Percentiles rank a stretch among this genome's conserved stretches.
These are phyloP conservation scores for Aureobasidium sp. DNA, from an alignment of 2,329 filamentous ascomycete genomes.

Conservation along the genomic window DNA sequence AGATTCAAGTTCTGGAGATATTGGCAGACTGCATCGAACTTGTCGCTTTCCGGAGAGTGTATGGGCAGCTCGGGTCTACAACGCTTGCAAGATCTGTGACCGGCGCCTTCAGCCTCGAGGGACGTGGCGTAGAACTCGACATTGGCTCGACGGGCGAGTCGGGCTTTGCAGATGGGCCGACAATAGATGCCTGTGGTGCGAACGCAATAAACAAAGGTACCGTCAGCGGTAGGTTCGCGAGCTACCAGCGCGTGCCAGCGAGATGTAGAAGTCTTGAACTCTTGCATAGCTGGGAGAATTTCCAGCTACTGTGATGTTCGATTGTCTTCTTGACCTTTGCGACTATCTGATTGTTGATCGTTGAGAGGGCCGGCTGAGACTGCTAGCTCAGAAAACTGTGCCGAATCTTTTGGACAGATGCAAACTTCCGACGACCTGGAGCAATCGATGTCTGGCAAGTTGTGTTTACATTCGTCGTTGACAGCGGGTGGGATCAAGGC, in stretches of 20 bases:
- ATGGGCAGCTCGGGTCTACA: slow-evolving; percentile 38
- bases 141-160: slow-evolving; percentile 49
- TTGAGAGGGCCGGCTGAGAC: too few species aligned
- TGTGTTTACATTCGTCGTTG: too few species aligned
- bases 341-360: too few species aligned
- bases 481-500: too few species aligned
- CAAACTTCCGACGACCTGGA: too few species aligned
- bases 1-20: not conserved
- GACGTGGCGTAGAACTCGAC: slow-evolving; percentile 47
- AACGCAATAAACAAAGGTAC: slow-evolving; percentile 38
- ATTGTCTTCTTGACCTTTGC: too few species aligned
- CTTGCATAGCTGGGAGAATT: not conserved
- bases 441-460: too few species aligned
- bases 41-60: not conserved
- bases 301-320: too few species aligned
- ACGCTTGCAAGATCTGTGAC: slow-evolving; percentile 51
- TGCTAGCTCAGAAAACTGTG: too few species aligned
- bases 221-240: not conserved
- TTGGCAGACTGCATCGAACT: not conserved
- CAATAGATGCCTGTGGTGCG: slow-evolving; percentile 52
- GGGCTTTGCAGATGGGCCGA: slow-evolving; percentile 51
- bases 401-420: too few species aligned
- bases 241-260: not conserved
- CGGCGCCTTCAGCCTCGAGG: slow-evolving; percentile 38
- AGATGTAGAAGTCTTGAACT: not conserved